Evolutionary conservation across 2,329 filamentous ascomycete species (phyloP), one percentile per base, ranked within the genome.

Genomic region (Cryphonectria radicalis): DNA sequence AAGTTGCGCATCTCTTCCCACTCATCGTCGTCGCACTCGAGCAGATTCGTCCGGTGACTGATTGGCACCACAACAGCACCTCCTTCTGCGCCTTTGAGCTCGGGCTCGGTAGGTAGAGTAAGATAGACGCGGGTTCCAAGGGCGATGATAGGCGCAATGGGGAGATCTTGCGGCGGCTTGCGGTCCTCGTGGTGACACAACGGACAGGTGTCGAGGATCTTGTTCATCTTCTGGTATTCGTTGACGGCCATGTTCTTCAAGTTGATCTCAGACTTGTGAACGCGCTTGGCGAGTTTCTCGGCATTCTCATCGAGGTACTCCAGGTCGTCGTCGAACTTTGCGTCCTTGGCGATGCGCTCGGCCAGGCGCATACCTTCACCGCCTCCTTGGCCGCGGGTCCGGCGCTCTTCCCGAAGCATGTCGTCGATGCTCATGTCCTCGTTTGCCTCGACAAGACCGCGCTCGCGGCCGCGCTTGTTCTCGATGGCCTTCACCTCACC

Each of bases 1-100:
- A 99, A 99, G 80, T 99, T 99, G 76, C 96, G 92, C 7, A 99
- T 91, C 81, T 99, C 96, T 79, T 99, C 96, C 97, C 97, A 99
- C 80, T 99, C 72, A 78, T 99, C 96, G 78, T 99, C 95, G 80
- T 98, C 95, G 80, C 96, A 99, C 81, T 98, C 95, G n/a, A 99
- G 85, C 0, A 99, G 89, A 79, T 98, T 99, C 35, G 87, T 90
- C 67, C 91, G 91, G 79, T 99, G 96, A 76, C 94, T 89, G 32
- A 96, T 90, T 7, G 96, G 96, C 3, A 95, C 94, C 73, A 99
- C 96, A 70, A 96, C 91, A 8, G 95, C 93, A 65, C 94, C 92
- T 63, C 93, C 93, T 66, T 93, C 87, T 75, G 78, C 75, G n/a
- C 79, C 78, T 0, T 89, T 92, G 60, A 99, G 84, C 78, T 98